Percentiles rank a stretch among this genome's conserved stretches.
phyloP scores from a whole-genome alignment of 228 moss, liverwort and hornwort species.

The Sphagnum fallax region DNA sequence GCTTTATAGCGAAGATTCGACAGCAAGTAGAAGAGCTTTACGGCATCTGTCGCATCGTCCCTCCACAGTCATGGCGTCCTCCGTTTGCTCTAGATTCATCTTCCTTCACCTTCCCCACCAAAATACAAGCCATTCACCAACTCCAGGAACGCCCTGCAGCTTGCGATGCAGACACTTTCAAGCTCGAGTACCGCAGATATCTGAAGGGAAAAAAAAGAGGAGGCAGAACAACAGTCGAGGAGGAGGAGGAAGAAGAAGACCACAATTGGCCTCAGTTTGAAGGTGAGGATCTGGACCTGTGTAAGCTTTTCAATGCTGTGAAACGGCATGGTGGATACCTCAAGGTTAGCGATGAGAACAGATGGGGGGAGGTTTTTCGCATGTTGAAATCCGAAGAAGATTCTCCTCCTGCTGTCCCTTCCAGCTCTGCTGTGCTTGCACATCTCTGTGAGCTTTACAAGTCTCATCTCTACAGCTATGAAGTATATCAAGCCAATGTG shows the following conservation, averaged over 20 bases:
- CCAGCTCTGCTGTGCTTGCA: constrained; percentile 5
- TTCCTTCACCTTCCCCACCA: constrained; percentile 93
- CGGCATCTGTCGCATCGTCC: constrained; percentile 97
- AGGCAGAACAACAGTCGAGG: too few species aligned
- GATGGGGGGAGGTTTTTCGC: constrained; percentile 86
- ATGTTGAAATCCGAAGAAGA: constrained; percentile 35
- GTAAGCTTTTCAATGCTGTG: constrained; percentile 89
- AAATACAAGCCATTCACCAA: constrained; percentile 96
- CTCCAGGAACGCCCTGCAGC: constrained; percentile 95
- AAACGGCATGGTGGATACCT: constrained; percentile 94
- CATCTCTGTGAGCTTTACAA: constrained; percentile 68
- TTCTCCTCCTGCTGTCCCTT: constrained; percentile 19
- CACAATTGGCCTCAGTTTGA: constrained; percentile 67
- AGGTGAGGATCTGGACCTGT: constrained; percentile 80
- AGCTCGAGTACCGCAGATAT: constrained; percentile 82
- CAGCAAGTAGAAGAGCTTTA: constrained; percentile 65
- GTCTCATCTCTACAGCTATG: constrained; percentile 65
- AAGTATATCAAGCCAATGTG: constrained; percentile 83
- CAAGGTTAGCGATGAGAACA: constrained; percentile 72
- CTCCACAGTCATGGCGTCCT: constrained; percentile 88
- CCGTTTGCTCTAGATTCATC: constrained; percentile 85
- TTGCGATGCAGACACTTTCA: constrained; percentile 91
- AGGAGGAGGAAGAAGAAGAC: constrained; percentile 23
- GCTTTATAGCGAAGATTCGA: constrained; percentile 88
- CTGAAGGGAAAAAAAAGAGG: constrained; percentile 21